Conservation (phyloP, 306 rosid species). For the Vachellia collinsii region DNA sequence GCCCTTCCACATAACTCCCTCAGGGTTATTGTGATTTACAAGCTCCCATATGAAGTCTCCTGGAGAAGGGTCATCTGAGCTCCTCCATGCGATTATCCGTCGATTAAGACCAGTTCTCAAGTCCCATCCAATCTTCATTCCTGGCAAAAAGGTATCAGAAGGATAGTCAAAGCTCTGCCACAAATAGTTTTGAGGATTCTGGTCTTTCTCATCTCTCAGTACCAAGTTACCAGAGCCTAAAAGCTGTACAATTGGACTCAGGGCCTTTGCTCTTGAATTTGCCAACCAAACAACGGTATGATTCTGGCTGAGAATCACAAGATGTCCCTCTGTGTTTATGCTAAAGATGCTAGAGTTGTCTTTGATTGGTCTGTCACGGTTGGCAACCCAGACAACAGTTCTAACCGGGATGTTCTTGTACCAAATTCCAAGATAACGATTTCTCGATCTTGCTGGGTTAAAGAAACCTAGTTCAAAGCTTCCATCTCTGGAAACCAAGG, state of each 20-base stretch:
- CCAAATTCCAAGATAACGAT: conserved; percentile 59
- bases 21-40: conserved; percentile 27
- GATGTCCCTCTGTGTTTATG: conserved; percentile 29
- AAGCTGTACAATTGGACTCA: conserved; percentile 29
- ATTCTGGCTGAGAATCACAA: conserved; percentile 33
- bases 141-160: conserved; percentile 47
- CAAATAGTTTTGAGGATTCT: conserved; percentile 8
- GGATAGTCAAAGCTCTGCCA: conserved; percentile 67
- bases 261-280: background rate
- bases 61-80: conserved; percentile 42
- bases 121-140: conserved; percentile 54
- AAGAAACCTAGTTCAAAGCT: conserved; percentile 23
- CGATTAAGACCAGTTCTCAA: conserved; percentile 39
- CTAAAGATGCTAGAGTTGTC: conserved; percentile 42
- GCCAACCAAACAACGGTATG: conserved; percentile 44
- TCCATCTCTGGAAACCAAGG: conserved; percentile 12
- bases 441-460: conserved; percentile 9
- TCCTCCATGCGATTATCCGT: conserved; percentile 38
- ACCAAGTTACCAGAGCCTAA: conserved; percentile 52
- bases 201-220: conserved; percentile 34
- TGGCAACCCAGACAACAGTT: conserved; percentile 61
- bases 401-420: conserved; percentile 36
- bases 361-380: conserved; percentile 44
- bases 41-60: conserved; percentile 37
- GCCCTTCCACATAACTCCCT: conserved; percentile 33